Base-by-base conservation (phyloP, 768 basidiomycete genomes). In the Lentinula sp. region DNA sequence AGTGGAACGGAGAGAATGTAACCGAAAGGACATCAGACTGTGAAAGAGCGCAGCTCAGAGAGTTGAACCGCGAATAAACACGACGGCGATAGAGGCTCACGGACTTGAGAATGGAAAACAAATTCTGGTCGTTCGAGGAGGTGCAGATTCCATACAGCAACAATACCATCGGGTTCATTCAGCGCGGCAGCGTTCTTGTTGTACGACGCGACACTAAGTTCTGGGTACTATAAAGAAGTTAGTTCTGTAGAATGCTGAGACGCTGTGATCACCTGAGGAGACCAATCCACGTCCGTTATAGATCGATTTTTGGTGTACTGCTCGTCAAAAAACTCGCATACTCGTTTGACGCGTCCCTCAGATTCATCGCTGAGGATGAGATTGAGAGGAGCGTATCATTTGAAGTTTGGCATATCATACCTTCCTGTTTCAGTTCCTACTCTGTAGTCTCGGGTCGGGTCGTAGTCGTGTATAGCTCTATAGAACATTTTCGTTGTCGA, bases 11-110 rank as follows among this genome's bases (percentile, higher is more conserved):
- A 0, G 97, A 98, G 72, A 98, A 98, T 7, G 90, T 88, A 6
- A 98, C 93, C 0, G 96, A 97, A 18, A 99, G 85, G 39, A 98
- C 95, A 69, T 99, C 97, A 51, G 97, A 98, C 97, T 98, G 71
- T 53, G 61, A 57, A 57, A 57, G 39, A n/a, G 46, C 71, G 62
- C 64, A 59, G 37, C 20, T 52, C 16, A 46, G 46, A 28, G 0
- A 48, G 32, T 43, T 15, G 43, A 36, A 32, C 59, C 46, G 41
- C 54, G 8, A 52, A 48, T 54, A 57, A 43, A 9, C 58, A 33
- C n/a, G 23, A 35, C 18, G 53, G 49, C 43, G 28, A 23, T 61
- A 61, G 63, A 39, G 50, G 48, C 41, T 63, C 57, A 74, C 86
- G 53, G 61, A 97, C 96, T 79, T 97, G 97, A 2, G 97, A 95